These are phyloP conservation scores for Pleurozium schreberi DNA, from an alignment of 225 moss, liverwort and hornwort species.

Conservation along the genomic window DNA sequence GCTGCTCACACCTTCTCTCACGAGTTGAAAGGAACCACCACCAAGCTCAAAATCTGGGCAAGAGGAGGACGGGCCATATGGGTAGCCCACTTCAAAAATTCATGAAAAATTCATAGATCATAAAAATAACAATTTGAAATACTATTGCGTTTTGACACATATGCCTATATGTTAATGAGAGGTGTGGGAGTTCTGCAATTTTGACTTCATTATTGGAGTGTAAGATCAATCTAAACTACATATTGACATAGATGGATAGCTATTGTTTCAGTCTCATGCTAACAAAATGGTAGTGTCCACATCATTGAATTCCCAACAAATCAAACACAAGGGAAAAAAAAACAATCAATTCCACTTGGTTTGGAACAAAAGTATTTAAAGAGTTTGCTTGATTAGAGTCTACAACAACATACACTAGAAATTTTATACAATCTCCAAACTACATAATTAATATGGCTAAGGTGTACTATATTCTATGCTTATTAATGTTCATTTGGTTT, in stretches of 20 bases:
- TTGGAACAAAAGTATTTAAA: rapidly evolving
- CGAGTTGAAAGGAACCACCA: not conserved
- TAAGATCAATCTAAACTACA: not conserved
- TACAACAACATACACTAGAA: too few species aligned
- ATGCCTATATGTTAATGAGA: not conserved
- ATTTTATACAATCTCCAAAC: too few species aligned
- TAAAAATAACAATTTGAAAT: not conserved
- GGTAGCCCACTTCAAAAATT: not conserved
- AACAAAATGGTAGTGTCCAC: not conserved
- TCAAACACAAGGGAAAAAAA: too few species aligned
- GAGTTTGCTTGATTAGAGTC: too few species aligned
- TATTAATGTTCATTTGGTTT: not conserved
- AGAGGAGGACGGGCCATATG: not conserved
- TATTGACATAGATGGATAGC: too few species aligned
- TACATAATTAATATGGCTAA: too few species aligned
- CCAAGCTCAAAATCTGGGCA: not conserved
- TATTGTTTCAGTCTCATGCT: not conserved
- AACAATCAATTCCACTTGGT: too few species aligned
- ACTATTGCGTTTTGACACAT: not conserved
- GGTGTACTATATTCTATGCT: not conserved
- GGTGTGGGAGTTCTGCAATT: not conserved
- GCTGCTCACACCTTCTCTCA: not conserved
- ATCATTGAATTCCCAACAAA: not conserved
- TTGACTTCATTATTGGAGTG: not conserved
- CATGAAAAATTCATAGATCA: not conserved